Base-by-base conservation (phyloP, 129 eudicot genomes). In the Ambrosia artemisiifolia region DNA sequence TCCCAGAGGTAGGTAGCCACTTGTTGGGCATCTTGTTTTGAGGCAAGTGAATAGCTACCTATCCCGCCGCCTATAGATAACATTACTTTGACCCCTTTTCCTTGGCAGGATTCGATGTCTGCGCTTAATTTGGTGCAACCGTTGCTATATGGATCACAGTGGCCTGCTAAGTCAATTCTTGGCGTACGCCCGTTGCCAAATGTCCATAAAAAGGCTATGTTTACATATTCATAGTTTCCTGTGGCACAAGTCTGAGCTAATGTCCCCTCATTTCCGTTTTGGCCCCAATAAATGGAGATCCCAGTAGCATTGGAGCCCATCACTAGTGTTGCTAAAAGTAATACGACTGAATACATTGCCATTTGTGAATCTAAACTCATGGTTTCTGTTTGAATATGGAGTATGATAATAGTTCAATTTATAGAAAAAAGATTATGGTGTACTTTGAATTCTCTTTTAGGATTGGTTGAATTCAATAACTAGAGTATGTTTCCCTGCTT, bases 111-210 rank as follows among this genome's bases (percentile, higher is more conserved):
- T 11, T 16, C n/a, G 8, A 82, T 74, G 57, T 74, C 71, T 3
- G 73, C 24, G 70, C 77, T 69, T 62, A 77, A 14, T 4, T 42
- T 49, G 28, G 65, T 62, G 71, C 87, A 83, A 4, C 81, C 83
- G 4, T 56, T 70, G 65, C 69, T 42, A 13, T 72, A 55, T 1
- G 81, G 81, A 49, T 83, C 80, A 57, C 83, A 83, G 68, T 78
- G 78, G 12, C 80, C 86, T 0, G 80, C 72, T 28, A 82, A 63
- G 68, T 77, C 78, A 63, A 82, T 34, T 36, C 19, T 20, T 16
- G 86, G 83, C 3, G 74, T 70, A 20, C 71, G 78, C 1, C 81
- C 81, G n/a, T 75, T 70, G 67, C 87, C 83, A 75, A 79, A 83
- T 8, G 66, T 69, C 55, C 69, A 68, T 7, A 79, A 46, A 42